Conservation (phyloP, 2,329 filamentous ascomycete genomes). For the Xylaria sp. region DNA sequence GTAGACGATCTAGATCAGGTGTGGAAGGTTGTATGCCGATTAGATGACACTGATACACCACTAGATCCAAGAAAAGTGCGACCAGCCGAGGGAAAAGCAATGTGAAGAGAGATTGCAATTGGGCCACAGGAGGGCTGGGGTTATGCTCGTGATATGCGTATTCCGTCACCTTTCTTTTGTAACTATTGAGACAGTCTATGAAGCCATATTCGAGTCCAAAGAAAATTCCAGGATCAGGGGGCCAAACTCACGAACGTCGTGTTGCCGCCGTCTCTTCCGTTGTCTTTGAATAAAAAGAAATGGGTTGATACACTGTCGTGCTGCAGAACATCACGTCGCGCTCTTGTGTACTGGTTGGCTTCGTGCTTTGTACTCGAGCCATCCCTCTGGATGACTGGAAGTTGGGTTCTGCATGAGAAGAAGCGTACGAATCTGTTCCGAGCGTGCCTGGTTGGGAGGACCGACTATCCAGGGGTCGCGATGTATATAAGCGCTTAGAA, state of each 20-base stretch:
- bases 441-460: background rate
- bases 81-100: slow-evolving; percentile 38
- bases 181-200: slow-evolving; percentile 14
- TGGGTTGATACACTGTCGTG: slow-evolving; percentile 27
- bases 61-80: slow-evolving; percentile 26
- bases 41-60: slow-evolving; percentile 24
- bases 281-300: slow-evolving; percentile 35
- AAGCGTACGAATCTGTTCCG: slow-evolving; percentile 18
- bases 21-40: slow-evolving; percentile 26
- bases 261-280: slow-evolving; percentile 33
- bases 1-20: slow-evolving; percentile 26
- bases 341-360: slow-evolving; percentile 36
- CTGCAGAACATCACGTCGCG: slow-evolving; percentile 36
- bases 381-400: slow-evolving; percentile 40
- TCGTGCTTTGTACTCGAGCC: slow-evolving; percentile 35
- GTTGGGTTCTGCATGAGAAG: slow-evolving; percentile 36
- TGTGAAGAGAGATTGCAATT: slow-evolving; percentile 35
- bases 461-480: background rate
- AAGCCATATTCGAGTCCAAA: slow-evolving; percentile 5
- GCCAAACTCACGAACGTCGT: slow-evolving; percentile 18
- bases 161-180: slow-evolving; percentile 29
- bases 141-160: slow-evolving; percentile 39
- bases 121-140: slow-evolving; percentile 34
- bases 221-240: slow-evolving; percentile 19
- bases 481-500: slow-evolving; percentile 29